Base-by-base conservation (phyloP, 371 early-diverging fungal genomes). In the Mortierella sp. region DNA sequence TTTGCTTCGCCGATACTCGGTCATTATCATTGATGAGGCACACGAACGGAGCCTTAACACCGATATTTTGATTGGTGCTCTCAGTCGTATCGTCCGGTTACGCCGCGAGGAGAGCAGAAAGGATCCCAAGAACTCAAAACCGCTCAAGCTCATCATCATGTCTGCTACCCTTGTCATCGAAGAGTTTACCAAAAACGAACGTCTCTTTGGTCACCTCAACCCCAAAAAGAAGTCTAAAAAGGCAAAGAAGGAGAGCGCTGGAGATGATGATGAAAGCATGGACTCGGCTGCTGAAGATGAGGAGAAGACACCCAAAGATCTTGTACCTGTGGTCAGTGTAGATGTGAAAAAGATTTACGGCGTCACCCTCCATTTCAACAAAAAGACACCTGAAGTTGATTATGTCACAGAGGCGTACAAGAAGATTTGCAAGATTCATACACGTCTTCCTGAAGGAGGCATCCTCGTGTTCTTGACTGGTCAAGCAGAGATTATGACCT, bases 31-130 rank as follows among this genome's bases (percentile, higher is more conserved):
- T 51, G 99, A 99, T 77, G 99, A 99, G 85, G 98, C 99, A 1
- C 99, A 99, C 87, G 99, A 99, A 86, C 90, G 99, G 63, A 97
- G 94, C 53, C 84, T 98, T 53, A 99, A 98, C 80, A 99, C 99
- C 0, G 99, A 99, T 81, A 93, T 99, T 43, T 82, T 99, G 23
- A 94, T 99, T 68, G 98, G 99, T 56, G 94, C 98, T 64, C 84
- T 99, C 5, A 93, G 62, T 75, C 75, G 80, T 45, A 72, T 76
- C 60, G 68, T 81, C 19, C 65, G 71, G 14, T 57, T 84, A 37
- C 74, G 84, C 21, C 71, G 75, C 29, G 81, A 82, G 70, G 77
- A 90, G 64, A 88, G 87, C 62, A 72, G 81, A 55, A 88, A 88
- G 65, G 89, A 88, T 58, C 72, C 84, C 28, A 75, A 87, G 46